These are phyloP conservation scores for Sphaerulina vaccinii DNA, from an alignment of 2,329 filamentous ascomycete genomes.

Conservation along the genomic window DNA sequence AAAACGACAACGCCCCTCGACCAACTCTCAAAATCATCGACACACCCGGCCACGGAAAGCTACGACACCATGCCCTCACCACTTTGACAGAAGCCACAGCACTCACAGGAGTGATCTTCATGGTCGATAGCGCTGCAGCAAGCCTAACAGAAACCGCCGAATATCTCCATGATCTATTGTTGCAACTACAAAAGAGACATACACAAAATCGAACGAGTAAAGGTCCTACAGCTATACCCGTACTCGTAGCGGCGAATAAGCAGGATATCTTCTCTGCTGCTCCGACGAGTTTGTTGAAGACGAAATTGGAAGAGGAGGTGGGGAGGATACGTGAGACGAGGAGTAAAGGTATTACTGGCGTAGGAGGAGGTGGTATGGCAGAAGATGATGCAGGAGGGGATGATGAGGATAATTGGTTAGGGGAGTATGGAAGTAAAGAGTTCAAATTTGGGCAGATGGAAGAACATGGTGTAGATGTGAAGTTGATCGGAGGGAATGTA, in stretches of 20 bases:
- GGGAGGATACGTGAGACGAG: slow-evolving; percentile 72
- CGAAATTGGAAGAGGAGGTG: slow-evolving; percentile 76
- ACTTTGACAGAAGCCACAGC: slow-evolving; percentile 48
- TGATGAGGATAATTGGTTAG: slow-evolving; percentile 75
- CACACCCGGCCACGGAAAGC: slow-evolving; percentile 93
- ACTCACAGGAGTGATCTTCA: slow-evolving; percentile 74
- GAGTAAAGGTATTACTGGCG: slow-evolving; percentile 79
- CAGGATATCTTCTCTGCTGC: slow-evolving; percentile 91
- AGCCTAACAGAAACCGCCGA: slow-evolving; percentile 70
- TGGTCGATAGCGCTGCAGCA: slow-evolving; percentile 69
- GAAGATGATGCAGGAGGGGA: slow-evolving; percentile 62
- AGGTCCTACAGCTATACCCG: slow-evolving; percentile 60
- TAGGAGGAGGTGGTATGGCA: slow-evolving; percentile 69
- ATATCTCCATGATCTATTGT: slow-evolving; percentile 87
- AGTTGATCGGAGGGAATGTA: slow-evolving; percentile 74
- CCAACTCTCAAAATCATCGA: slow-evolving; percentile 77
- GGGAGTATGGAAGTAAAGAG: slow-evolving; percentile 71
- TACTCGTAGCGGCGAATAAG: slow-evolving; percentile 92
- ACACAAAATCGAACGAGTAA: slow-evolving; percentile 58
- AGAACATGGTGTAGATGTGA: slow-evolving; percentile 76
- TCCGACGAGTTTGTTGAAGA: slow-evolving; percentile 72
- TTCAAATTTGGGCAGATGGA: slow-evolving; percentile 82
- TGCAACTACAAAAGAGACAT: slow-evolving; percentile 73
- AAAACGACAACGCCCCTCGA: slow-evolving; percentile 60
- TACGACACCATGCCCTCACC: slow-evolving; percentile 66